Percentiles rank a stretch among this genome's conserved stretches.
Conservation (phyloP, 2,329 filamentous ascomycete species). For the Daldinia sp. region DNA sequence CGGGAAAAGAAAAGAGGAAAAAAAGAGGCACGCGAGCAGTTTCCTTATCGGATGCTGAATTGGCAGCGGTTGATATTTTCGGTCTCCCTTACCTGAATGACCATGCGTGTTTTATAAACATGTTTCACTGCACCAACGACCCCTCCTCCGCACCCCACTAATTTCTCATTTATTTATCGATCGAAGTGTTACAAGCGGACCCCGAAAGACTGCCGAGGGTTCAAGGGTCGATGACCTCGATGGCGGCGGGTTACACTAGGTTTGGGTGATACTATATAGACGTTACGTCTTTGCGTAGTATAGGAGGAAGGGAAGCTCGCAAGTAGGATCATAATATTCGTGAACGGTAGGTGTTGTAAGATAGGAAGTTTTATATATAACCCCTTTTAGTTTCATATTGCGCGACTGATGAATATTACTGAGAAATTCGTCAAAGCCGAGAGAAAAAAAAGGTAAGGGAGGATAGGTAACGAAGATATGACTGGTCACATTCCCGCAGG, state of each 20-base stretch:
- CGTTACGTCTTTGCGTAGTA: neutral
- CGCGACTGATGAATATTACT: neutral
- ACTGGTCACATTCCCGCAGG: slow-evolving; percentile 18
- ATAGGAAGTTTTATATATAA: slow-evolving; percentile 2
- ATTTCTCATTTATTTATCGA: slow-evolving; percentile 8
- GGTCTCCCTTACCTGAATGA: slow-evolving; percentile 4
- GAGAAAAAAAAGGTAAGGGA: neutral
- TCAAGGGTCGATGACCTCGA: neutral
- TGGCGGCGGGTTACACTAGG: neutral
- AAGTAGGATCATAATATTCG: neutral
- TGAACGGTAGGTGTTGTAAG: slow-evolving; percentile 8
- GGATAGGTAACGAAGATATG: slow-evolving; percentile 7
- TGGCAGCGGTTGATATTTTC: neutral
- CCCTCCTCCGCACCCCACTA: slow-evolving; percentile 10
- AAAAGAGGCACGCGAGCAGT: slow-evolving; percentile 29
- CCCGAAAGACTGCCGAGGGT: neutral
- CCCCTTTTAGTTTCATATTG: slow-evolving; percentile 6
- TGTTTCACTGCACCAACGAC: slow-evolving; percentile 10
- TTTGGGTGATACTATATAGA: neutral
- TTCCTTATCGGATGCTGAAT: slow-evolving; percentile 22
- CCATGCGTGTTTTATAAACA: neutral
- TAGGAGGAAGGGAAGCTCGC: neutral
- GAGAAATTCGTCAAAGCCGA: neutral
- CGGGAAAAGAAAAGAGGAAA: too few relatives aligned
- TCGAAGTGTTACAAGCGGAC: neutral